These are phyloP conservation scores for Phaffomyces antillensis DNA, from an alignment of 805 yeast species.

Conservation along the genomic window DNA sequence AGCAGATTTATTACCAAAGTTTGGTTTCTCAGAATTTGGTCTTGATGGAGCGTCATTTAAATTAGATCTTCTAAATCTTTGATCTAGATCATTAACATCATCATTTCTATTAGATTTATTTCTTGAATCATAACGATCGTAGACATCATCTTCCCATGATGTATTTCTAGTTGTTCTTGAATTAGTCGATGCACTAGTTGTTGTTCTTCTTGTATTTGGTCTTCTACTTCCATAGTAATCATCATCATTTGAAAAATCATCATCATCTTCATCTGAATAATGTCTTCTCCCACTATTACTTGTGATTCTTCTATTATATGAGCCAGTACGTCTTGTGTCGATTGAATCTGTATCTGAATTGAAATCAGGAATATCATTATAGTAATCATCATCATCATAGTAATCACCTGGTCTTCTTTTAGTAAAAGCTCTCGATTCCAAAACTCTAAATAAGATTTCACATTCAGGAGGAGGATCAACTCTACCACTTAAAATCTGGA, in stretches of 20 bases:
- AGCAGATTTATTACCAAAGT: constrained; percentile 22
- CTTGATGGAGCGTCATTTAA: constrained; percentile 32
- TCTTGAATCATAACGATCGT: constrained; percentile 43
- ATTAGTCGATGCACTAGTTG: not conserved
- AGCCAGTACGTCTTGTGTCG: constrained; percentile 22
- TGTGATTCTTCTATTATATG: not conserved
- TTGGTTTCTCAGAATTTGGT: constrained; percentile 36
- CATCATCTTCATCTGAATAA: constrained; percentile 24
- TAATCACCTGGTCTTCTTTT: constrained; percentile 38
- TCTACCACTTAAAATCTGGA: constrained; percentile 73
- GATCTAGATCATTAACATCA: constrained; percentile 31
- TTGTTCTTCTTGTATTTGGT: constrained; percentile 15
- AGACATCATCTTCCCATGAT: constrained; percentile 87
- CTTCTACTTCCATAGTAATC: constrained; percentile 31
- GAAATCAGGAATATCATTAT: constrained; percentile 50
- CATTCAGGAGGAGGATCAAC: constrained; percentile 92
- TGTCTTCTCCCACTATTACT: constrained; percentile 16
- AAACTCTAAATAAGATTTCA: constrained; percentile 77
- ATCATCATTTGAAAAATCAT: constrained; percentile 31
- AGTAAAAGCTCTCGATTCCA: constrained; percentile 79
- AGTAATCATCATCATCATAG: constrained; percentile 55
- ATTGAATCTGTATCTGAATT: constrained; percentile 19
- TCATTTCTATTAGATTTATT: not conserved
- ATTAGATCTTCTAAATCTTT: constrained; percentile 34
- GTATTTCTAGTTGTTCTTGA: constrained; percentile 25